Evolutionary conservation across 441 rosid species (phyloP).

Genomic region (Pelargonium exstipulatum): DNA sequence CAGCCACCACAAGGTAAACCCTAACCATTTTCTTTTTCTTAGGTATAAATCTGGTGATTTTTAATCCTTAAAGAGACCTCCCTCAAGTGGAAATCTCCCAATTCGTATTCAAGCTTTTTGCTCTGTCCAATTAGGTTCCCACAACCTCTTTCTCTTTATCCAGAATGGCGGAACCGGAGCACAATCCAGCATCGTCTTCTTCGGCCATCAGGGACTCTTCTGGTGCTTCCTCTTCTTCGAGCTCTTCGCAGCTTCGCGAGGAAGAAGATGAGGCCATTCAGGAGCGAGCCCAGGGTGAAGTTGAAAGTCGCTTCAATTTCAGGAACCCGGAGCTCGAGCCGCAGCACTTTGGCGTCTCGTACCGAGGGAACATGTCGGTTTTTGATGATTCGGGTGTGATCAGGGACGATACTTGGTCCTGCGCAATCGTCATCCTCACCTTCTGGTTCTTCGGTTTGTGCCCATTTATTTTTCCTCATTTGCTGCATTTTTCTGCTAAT

Average conservation of each 20-base stretch:
- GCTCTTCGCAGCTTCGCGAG: conserved; percentile 39
- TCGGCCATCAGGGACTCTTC: conserved; percentile 28
- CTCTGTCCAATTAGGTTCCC: not conserved
- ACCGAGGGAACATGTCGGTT: conserved; percentile 37
- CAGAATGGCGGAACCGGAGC: conserved; percentile 45
- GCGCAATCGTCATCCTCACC: conserved; percentile 57
- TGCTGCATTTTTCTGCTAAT: not conserved
- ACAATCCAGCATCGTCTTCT: conserved; percentile 24
- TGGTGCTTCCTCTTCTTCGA: conserved; percentile 19
- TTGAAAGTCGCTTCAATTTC: conserved; percentile 23
- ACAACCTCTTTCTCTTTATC: not conserved
- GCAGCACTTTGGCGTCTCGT: conserved; percentile 30
- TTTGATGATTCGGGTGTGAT: conserved; percentile 30
- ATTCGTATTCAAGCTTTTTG: not conserved
- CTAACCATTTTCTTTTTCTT: no score
- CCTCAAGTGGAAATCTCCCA: not conserved
- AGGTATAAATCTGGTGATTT: no score
- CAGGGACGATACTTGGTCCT: conserved; percentile 78
- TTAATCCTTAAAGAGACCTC: no score
- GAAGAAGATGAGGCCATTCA: conserved; percentile 20
- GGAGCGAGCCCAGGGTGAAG: conserved; percentile 25
- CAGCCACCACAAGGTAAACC: no score
- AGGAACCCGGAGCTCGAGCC: conserved; percentile 37
- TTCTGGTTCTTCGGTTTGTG: conserved; percentile 26
- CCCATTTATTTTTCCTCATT: not conserved